Percentiles rank a stretch among this genome's conserved stretches.
phyloP scores from a whole-genome alignment of 306 rosid genomes.

The Trichosanthes cucumerina region DNA sequence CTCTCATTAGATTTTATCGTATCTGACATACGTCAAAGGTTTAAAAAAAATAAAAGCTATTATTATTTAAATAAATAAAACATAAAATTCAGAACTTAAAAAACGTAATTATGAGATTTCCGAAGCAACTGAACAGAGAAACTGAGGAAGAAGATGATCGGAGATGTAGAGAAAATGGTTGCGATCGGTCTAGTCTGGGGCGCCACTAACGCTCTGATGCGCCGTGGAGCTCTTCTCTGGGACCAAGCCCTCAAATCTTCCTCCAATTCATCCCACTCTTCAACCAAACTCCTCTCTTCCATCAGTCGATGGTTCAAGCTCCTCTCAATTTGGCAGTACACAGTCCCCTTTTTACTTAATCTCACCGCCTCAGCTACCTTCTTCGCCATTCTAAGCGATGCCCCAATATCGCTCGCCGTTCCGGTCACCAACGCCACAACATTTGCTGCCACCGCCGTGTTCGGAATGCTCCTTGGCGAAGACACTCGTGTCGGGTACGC shows the following conservation, averaged over 20 bases:
- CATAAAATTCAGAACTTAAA: neutral
- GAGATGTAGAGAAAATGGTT: conserved; percentile 71
- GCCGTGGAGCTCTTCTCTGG: conserved; percentile 79
- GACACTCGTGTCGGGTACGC: conserved; percentile 45
- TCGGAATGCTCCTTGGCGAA: conserved; percentile 64
- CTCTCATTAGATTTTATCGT: too few relatives aligned
- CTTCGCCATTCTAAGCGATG: conserved; percentile 62
- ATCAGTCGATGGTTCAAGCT: conserved; percentile 61
- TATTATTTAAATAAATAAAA: too few relatives aligned
- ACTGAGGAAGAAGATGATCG: conserved; percentile 12
- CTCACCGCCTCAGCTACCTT: conserved; percentile 86
- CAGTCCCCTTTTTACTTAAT: conserved; percentile 57
- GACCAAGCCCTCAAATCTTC: conserved; percentile 57
- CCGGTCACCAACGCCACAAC: conserved; percentile 96
- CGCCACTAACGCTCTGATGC: conserved; percentile 86
- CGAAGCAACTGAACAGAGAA: neutral
- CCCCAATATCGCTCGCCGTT: conserved; percentile 78
- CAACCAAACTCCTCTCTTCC: conserved; percentile 22
- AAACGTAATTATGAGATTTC: neutral
- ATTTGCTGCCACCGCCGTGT: conserved; percentile 71
- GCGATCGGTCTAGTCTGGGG: conserved; percentile 86
- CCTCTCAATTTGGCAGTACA: conserved; percentile 74
- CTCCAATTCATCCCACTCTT: neutral
- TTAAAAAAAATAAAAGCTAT: too few relatives aligned
- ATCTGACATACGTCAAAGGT: too few relatives aligned